Evolutionary conservation across 1,284 basidiomycete genomes (phyloP).

Genomic region (Puccinia hordei): DNA sequence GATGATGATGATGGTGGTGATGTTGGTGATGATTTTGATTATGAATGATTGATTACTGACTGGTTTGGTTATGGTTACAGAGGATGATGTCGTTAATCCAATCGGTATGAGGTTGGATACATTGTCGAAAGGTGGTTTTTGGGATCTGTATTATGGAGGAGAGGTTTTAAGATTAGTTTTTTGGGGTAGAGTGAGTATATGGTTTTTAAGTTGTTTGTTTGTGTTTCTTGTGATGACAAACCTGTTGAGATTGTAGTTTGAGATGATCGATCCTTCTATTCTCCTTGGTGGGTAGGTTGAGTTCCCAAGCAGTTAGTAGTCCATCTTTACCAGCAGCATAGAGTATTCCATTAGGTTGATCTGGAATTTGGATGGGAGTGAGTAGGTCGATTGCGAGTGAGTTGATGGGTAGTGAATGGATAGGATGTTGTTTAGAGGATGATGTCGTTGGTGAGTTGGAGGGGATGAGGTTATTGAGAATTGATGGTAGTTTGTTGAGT

Average conservation of each 20-base stretch:
- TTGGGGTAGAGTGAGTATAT: too few relatives aligned
- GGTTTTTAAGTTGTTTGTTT: too few relatives aligned
- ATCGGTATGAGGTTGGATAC: slow-evolving; percentile 66
- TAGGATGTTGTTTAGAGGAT: background rate
- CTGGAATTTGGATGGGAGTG: slow-evolving; percentile 66
- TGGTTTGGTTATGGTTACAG: slow-evolving; percentile 87
- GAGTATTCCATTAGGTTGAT: slow-evolving; percentile 80
- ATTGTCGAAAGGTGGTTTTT: slow-evolving; percentile 59
- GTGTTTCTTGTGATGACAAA: too few relatives aligned
- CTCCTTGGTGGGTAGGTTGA: slow-evolving; percentile 62
- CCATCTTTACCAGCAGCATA: slow-evolving; percentile 82
- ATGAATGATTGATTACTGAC: slow-evolving; percentile 60
- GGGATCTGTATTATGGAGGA: slow-evolving; percentile 52
- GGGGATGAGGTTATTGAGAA: too few relatives aligned
- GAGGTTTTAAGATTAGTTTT: too few relatives aligned
- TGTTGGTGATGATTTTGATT: background rate
- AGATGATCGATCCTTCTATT: slow-evolving; percentile 1
- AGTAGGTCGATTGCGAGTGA: slow-evolving; percentile 82
- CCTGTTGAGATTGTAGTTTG: too few relatives aligned
- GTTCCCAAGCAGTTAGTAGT: slow-evolving; percentile 85
- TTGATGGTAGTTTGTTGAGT: too few relatives aligned
- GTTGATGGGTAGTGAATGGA: slow-evolving; percentile 80
- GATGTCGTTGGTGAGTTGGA: background rate
- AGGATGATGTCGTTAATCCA: slow-evolving; percentile 96
- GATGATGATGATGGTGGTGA: too few relatives aligned